These are phyloP conservation scores for Rhododendron williamsianum DNA, from an alignment of 148 eudicot species.

Conservation along the genomic window DNA sequence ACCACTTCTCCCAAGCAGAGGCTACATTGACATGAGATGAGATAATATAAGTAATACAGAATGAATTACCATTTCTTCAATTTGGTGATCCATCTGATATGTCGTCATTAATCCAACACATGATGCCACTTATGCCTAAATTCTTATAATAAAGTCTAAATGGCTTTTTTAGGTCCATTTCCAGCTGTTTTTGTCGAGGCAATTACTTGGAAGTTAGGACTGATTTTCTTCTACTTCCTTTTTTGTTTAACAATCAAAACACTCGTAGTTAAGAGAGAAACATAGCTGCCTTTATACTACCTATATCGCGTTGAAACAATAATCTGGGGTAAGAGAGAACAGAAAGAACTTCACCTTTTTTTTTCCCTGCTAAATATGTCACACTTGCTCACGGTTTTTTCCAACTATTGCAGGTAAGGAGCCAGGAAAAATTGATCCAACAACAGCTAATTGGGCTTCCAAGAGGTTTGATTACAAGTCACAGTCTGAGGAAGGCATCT, in stretches of 20 bases:
- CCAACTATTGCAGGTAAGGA: not conserved
- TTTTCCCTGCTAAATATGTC: too few relatives aligned
- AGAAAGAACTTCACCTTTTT: not conserved
- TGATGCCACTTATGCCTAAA: not conserved
- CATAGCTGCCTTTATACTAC: not conserved
- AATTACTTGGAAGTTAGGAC: not conserved
- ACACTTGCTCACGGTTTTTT: not conserved
- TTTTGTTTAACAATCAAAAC: not conserved
- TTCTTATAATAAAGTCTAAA: not conserved
- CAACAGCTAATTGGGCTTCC: not conserved
- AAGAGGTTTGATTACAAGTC: slow-evolving; percentile 11
- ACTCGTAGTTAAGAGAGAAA: not conserved
- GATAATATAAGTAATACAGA: not conserved
- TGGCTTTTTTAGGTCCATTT: not conserved
- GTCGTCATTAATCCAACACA: not conserved
- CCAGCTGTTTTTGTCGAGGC: not conserved
- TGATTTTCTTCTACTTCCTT: not conserved
- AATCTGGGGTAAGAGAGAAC: not conserved
- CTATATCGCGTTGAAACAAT: not conserved
- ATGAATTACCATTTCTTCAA: not conserved
- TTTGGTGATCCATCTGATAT: not conserved
- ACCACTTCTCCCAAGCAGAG: not conserved
- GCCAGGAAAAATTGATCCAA: not conserved
- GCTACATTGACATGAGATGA: not conserved
- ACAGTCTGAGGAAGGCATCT: slow-evolving; percentile 8